Conservation (phyloP, 495 filamentous ascomycete genomes). For the Chaetomium cochliodes region DNA sequence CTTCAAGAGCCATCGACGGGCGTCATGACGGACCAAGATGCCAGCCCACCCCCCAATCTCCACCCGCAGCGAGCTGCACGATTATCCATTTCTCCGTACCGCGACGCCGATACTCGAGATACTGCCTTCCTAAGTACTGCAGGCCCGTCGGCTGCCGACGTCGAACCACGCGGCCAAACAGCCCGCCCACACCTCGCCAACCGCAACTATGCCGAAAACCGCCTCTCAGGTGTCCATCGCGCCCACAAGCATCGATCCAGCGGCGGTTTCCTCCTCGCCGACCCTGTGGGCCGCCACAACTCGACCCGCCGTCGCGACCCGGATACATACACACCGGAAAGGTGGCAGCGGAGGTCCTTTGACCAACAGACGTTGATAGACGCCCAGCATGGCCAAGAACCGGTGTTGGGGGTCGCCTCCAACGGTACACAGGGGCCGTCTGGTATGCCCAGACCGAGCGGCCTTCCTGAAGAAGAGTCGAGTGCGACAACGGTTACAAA, state of each 20-base stretch:
- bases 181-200: conserved; percentile 14
- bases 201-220: conserved; percentile 25
- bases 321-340: conserved; percentile 14
- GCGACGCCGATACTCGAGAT: conserved; percentile 32
- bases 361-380: conserved; percentile 18
- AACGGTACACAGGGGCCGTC: background rate
- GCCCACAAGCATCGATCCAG: conserved; percentile 44
- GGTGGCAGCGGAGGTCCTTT: conserved; percentile 21
- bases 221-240: conserved; percentile 32
- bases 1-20: conserved; percentile 19
- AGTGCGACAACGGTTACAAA: conserved; percentile 21
- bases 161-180: background rate
- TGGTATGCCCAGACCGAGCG: background rate
- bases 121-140: conserved; percentile 22
- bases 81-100: conserved; percentile 22
- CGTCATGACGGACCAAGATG: conserved; percentile 34
- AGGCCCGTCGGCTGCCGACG: conserved; percentile 22
- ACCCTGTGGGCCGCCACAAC: conserved; percentile 26
- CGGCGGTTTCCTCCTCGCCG: conserved; percentile 49
- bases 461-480: conserved; percentile 17
- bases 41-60: conserved; percentile 25
- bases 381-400: conserved; percentile 18
- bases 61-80: conserved; percentile 27
- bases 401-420: conserved; percentile 8
- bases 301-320: conserved; percentile 3